Conservation (phyloP, 257 asterid species). For the Capsicum rhomboideum region DNA sequence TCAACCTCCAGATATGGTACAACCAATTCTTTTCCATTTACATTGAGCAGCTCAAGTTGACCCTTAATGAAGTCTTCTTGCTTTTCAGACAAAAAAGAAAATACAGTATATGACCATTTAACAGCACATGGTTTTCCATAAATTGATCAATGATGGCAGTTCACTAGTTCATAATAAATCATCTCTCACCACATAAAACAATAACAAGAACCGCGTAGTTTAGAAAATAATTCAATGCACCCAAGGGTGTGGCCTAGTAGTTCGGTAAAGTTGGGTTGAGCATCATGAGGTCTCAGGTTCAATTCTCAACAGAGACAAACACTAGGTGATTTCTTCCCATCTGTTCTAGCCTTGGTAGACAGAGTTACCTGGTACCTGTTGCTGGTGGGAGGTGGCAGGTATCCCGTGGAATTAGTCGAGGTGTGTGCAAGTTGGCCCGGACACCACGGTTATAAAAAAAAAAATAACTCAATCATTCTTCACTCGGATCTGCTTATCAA, state of each 20-base stretch:
- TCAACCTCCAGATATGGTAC: background rate
- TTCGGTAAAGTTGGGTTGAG: too few relatives aligned
- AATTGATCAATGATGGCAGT: background rate
- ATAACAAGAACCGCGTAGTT: background rate
- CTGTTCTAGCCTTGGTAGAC: too few relatives aligned
- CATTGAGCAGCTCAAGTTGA: background rate
- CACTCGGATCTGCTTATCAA: background rate
- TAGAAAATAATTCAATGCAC: background rate
- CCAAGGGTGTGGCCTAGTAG: too few relatives aligned
- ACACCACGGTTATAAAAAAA: too few relatives aligned
- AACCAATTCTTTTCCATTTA: background rate
- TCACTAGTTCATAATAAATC: background rate
- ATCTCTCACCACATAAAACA: background rate
- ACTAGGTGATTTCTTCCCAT: too few relatives aligned
- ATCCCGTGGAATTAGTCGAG: too few relatives aligned
- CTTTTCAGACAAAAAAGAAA: background rate
- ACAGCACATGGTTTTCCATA: background rate
- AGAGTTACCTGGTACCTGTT: too few relatives aligned
- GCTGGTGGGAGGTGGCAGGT: too few relatives aligned
- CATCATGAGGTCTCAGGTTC: too few relatives aligned
- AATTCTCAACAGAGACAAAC: too few relatives aligned
- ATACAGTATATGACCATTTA: background rate
- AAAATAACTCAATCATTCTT: background rate
- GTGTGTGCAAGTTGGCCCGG: too few relatives aligned
- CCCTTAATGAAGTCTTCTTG: background rate